phyloP scores from a whole-genome alignment of 495 filamentous ascomycete species.

The Aspergillus saccharolyticus region DNA sequence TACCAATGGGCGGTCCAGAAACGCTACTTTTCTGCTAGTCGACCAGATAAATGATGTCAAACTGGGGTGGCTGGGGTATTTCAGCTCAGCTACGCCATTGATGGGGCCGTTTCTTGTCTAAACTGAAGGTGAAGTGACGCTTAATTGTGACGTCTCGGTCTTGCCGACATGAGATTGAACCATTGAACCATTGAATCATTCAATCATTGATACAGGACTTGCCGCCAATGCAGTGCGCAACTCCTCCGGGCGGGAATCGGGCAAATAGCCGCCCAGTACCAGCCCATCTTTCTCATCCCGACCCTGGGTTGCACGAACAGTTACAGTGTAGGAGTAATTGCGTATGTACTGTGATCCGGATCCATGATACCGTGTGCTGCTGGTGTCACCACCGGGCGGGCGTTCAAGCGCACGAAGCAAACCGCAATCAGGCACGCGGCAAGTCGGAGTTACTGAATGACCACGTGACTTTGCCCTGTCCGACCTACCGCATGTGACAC shows the following conservation, averaged over 20 bases:
- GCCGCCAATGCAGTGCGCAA: too few species aligned
- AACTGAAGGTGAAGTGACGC: too few species aligned
- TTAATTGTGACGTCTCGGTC: background rate
- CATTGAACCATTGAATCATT: too few species aligned
- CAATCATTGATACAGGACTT: too few species aligned
- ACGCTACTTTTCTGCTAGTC: background rate
- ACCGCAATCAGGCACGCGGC: background rate
- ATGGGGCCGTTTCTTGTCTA: too few species aligned
- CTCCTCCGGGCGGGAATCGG: background rate
- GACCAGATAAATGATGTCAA: background rate
- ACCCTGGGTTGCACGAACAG: too few species aligned
- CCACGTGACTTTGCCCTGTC: background rate
- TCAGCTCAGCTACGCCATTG: constrained; percentile 2
- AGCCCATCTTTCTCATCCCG: background rate
- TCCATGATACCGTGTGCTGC: background rate
- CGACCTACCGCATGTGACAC: constrained; percentile 12
- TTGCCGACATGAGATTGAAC: background rate
- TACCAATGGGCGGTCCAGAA: background rate
- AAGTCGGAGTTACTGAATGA: background rate
- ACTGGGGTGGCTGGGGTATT: background rate
- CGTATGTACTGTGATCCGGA: too few species aligned
- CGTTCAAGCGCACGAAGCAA: background rate
- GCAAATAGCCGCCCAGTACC: background rate
- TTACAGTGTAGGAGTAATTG: too few species aligned
- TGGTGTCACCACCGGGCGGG: background rate